Evolutionary conservation across 257 asterid species (phyloP).

Genomic region (Fraxinus anomala): DNA sequence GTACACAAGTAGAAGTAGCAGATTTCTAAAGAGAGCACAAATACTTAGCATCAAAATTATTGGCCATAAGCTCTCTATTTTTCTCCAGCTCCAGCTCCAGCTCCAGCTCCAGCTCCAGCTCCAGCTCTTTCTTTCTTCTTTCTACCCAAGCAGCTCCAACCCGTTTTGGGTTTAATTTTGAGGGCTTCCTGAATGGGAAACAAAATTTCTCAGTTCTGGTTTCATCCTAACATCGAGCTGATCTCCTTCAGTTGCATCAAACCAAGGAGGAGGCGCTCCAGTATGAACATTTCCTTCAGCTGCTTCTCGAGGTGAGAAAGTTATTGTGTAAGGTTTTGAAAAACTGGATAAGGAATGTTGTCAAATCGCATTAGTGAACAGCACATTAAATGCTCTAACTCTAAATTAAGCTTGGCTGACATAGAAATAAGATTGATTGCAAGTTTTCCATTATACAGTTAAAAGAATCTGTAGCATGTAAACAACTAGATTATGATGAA

Average conservation of each 20-base stretch:
- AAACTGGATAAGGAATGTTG: constrained; percentile 36
- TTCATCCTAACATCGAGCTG: constrained; percentile 34
- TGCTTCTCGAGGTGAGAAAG: constrained; percentile 42
- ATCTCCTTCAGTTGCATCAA: constrained; percentile 45
- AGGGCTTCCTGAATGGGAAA: constrained; percentile 44
- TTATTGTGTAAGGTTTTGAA: constrained; percentile 41
- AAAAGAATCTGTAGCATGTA: no score
- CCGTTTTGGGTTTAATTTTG: constrained; percentile 82
- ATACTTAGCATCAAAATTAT: constrained; percentile 42
- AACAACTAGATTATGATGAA: neutral
- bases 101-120: constrained; percentile 64
- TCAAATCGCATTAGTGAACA: neutral
- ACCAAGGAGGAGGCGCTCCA: constrained; percentile 96
- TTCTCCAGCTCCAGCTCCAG: constrained; percentile 68
- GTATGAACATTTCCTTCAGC: constrained; percentile 74
- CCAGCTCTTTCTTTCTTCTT: constrained; percentile 80
- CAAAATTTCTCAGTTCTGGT: constrained; percentile 26
- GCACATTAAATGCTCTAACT: neutral
- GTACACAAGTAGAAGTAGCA: neutral
- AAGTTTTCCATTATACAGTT: neutral
- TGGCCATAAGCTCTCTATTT: constrained; percentile 58
- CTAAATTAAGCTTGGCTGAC: neutral
- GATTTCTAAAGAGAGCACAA: neutral
- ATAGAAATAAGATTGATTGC: neutral
- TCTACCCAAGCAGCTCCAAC: constrained; percentile 99